Conservation (phyloP, 2,329 filamentous ascomycete genomes). For the Phialophora verrucosa region DNA sequence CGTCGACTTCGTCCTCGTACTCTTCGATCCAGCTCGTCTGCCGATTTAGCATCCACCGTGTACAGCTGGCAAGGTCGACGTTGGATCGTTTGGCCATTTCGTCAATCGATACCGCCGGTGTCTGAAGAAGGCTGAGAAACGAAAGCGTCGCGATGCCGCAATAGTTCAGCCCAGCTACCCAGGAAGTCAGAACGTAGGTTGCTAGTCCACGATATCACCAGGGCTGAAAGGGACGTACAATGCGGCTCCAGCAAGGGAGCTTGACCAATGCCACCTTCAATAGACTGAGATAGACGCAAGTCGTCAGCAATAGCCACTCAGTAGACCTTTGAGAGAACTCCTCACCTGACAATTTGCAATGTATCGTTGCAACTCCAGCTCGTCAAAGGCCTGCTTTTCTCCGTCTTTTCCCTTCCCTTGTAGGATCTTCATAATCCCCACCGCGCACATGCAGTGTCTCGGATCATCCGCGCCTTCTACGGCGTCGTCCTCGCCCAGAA, state of each 20-base stretch:
- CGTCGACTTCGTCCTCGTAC: constrained; percentile 48
- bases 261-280: constrained; percentile 84
- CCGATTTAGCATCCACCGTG: constrained; percentile 66
- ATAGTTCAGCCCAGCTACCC: constrained; percentile 82
- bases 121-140: constrained; percentile 29
- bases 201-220: neutral
- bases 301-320: constrained; percentile 11
- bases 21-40: constrained; percentile 66
- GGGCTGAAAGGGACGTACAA: constrained; percentile 56
- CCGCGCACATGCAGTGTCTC: constrained; percentile 84
- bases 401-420: constrained; percentile 52
- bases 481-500: constrained; percentile 63
- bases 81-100: constrained; percentile 46
- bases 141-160: constrained; percentile 74
- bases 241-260: constrained; percentile 81
- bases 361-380: constrained; percentile 71
- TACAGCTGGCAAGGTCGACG: constrained; percentile 48
- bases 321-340: neutral
- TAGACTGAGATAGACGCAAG: constrained; percentile 62
- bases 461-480: constrained; percentile 72
- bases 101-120: constrained; percentile 36
- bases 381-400: constrained; percentile 73
- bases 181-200: constrained; percentile 23
- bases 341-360: constrained; percentile 68
- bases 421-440: constrained; percentile 81